Conservation (phyloP, 352 stramenopile genomes). For the Phytopythium litorale region DNA sequence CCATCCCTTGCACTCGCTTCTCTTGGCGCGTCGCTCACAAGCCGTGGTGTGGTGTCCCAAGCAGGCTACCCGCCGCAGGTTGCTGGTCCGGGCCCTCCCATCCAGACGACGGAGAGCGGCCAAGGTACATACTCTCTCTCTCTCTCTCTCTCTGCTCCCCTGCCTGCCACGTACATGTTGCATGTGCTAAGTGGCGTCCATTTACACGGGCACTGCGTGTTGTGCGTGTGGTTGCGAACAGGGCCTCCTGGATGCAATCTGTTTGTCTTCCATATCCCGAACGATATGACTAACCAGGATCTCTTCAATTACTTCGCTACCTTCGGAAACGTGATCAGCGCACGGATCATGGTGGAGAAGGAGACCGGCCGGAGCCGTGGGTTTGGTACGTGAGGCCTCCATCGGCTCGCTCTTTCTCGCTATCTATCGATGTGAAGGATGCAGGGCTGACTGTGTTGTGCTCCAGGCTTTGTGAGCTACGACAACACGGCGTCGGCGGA, state of each 20-base stretch:
- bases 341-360: slow-evolving; percentile 97
- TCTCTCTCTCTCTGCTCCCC: slow-evolving; percentile 12
- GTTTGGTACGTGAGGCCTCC: slow-evolving; percentile 65
- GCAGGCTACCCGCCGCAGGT: slow-evolving; percentile 81
- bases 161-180: slow-evolving; percentile 12
- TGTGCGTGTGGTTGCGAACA: slow-evolving; percentile 36
- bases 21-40: neutral
- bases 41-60: neutral
- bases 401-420: neutral
- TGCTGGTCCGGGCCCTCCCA: slow-evolving; percentile 78
- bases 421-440: neutral
- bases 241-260: slow-evolving; percentile 95
- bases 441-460: neutral
- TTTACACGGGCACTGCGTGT: slow-evolving; percentile 11
- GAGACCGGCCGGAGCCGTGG: slow-evolving; percentile 93
- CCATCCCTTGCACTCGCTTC: no score
- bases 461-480: slow-evolving; percentile 95
- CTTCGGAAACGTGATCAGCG: slow-evolving; percentile 95
- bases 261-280: slow-evolving; percentile 98
- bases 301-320: slow-evolving; percentile 95
- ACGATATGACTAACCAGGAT: slow-evolving; percentile 96
- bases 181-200: slow-evolving; percentile 10
- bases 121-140: slow-evolving; percentile 52
- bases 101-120: slow-evolving; percentile 85
- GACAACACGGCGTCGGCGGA: slow-evolving; percentile 91